Evolutionary conservation across 345 rosid genomes (phyloP), one percentile per base, ranked within the genome.

Genomic region (Eucalyptus pauciflora): DNA sequence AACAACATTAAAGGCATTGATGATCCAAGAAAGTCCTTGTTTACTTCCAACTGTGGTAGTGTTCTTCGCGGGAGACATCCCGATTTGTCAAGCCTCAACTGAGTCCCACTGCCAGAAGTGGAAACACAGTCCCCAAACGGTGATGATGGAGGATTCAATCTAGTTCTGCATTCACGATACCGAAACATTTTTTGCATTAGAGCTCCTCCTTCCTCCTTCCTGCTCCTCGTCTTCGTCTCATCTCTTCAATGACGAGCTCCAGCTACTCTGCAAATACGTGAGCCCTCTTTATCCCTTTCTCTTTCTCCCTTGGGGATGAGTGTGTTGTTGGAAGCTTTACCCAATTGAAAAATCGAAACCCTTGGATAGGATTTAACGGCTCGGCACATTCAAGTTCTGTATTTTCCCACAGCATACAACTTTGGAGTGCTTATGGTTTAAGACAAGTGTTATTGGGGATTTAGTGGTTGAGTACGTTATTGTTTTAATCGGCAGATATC

Each of bases 211-310:
- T 52, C 56, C 22, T 51, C 54, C 56, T 51, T 51, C 54, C 22
- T 50, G 50, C 50, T 51, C 56, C 56, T 52, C 56, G 24, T 52
- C 56, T 52, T 52, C 24, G 56, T 52, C 2, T 52, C 7, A 98
- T 88, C 98, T 98, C n/a, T 90, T 96, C 89, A 98, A 98, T 87
- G 95, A 97, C 94, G 98, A 97, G 92, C 99, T 97, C 71, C 99
- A 97, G 92, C 99, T 95, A 86, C 98, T 98, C 87, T 98, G 99
- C 93, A 97, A 98, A 96, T 97, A 94, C 88, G 99, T 98, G 91
- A 45, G 87, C 60, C 88, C 49, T 64, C 29, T 64, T 71, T 89
- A 62, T 86, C 69, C 56, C 5, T 89, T 71, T 41, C 49, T 87
- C 83, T n/a, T 41, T 69, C 48, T 45, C 25, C 37, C 60, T 46